Conservation (phyloP, 257 asterid genomes). For the Echites panduratus region DNA sequence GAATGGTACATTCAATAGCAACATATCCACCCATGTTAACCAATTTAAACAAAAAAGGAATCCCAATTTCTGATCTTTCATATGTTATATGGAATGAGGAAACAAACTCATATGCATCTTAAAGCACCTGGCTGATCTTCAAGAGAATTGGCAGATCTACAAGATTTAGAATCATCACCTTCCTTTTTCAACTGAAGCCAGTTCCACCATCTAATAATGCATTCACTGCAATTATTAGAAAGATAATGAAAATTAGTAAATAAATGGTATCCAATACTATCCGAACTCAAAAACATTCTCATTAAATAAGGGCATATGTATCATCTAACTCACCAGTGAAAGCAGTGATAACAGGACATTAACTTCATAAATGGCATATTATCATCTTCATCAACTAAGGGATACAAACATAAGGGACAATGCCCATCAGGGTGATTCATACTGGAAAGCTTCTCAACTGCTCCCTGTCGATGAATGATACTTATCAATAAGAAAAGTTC, state of each 20-base stretch:
- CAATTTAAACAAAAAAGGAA: not conserved
- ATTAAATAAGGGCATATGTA: not conserved
- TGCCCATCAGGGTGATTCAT: conserved; percentile 96
- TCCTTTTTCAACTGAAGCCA: conserved; percentile 49
- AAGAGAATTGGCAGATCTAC: conserved; percentile 33
- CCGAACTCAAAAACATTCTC: conserved; percentile 10
- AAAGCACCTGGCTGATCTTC: conserved; percentile 44
- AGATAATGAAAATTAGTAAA: conserved; percentile 7
- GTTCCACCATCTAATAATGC: conserved; percentile 88
- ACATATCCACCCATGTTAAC: not conserved
- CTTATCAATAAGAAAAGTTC: not conserved
- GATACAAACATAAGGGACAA: conserved; percentile 78
- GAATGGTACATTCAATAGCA: no score
- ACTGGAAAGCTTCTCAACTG: conserved; percentile 80
- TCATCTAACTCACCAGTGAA: conserved; percentile 62
- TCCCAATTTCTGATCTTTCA: not conserved
- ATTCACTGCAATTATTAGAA: conserved; percentile 48
- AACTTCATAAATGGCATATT: conserved; percentile 77
- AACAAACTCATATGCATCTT: not conserved
- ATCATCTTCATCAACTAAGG: conserved; percentile 63
- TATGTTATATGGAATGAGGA: not conserved
- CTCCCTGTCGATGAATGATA: conserved; percentile 54
- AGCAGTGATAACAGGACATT: conserved; percentile 98
- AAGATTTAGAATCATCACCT: conserved; percentile 31
- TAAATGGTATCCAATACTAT: conserved; percentile 3